A percentile compares a stretch with the other conserved stretches of the same genome.
These are phyloP conservation scores for Rhizopogon vinicolor DNA, from an alignment of 768 basidiomycete genomes.

Conservation along the genomic window DNA sequence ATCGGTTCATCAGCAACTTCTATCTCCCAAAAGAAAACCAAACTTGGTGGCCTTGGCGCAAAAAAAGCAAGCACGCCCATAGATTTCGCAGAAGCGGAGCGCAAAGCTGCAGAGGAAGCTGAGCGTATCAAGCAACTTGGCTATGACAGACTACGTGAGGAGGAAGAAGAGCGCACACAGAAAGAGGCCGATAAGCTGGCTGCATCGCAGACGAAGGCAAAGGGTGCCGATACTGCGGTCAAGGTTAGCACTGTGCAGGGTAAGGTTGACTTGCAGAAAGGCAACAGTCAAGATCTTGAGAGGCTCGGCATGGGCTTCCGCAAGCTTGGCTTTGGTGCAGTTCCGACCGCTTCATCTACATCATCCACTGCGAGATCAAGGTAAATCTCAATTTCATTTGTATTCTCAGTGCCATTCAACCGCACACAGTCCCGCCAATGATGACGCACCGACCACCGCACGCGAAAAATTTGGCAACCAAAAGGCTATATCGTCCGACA, in stretches of 20 bases:
- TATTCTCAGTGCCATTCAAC: not conserved
- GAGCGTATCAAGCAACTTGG: slow-evolving; percentile 90
- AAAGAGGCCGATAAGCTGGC: slow-evolving; percentile 52
- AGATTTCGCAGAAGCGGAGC: slow-evolving; percentile 93
- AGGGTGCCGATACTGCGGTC: slow-evolving; percentile 22
- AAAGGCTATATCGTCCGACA: slow-evolving; percentile 96
- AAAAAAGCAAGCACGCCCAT: slow-evolving; percentile 78
- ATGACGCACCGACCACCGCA: slow-evolving; percentile 72
- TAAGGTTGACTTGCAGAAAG: slow-evolving; percentile 31
- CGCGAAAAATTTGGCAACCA: slow-evolving; percentile 89
- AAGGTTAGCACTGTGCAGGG: slow-evolving; percentile 19
- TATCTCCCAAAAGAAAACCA: slow-evolving; percentile 52
- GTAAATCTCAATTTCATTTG: slow-evolving; percentile 11
- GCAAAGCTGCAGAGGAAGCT: slow-evolving; percentile 86
- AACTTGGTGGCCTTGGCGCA: slow-evolving; percentile 79
- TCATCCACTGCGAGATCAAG: slow-evolving; percentile 41
- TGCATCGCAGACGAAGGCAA: slow-evolving; percentile 22
- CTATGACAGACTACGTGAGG: slow-evolving; percentile 83
- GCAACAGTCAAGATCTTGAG: slow-evolving; percentile 47
- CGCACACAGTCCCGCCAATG: slow-evolving; percentile 25
- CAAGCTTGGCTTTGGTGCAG: slow-evolving; percentile 80
- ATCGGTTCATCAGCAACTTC: slow-evolving; percentile 26
- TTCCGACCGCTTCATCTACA: slow-evolving; percentile 58
- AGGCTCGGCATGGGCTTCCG: slow-evolving; percentile 68
- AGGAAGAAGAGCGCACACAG: slow-evolving; percentile 71